Evolutionary conservation across 1,284 basidiomycete species (phyloP).

Genomic region (Ceratobasidium papillatum): DNA sequence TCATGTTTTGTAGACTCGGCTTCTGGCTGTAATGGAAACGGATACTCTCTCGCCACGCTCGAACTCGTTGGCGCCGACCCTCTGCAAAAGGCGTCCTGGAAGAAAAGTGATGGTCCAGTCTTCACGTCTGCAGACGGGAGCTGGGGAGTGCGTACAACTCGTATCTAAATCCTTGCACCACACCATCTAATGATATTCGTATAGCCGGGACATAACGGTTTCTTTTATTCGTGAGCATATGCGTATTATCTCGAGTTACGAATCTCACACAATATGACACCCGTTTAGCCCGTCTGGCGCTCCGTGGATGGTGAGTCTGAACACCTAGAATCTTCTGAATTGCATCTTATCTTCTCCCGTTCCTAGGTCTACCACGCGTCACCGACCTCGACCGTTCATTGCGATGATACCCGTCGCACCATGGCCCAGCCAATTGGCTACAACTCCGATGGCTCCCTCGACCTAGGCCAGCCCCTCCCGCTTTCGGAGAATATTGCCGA

Average conservation of each 20-base stretch:
- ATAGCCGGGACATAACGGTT: conserved; percentile 22
- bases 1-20: conserved; percentile 15
- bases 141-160: neutral
- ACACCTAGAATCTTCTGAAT: too few relatives aligned
- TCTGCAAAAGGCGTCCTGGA: conserved; percentile 2
- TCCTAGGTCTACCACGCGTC: conserved; percentile 38
- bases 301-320: neutral
- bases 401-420: conserved; percentile 39
- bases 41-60: conserved; percentile 37
- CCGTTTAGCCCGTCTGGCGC: neutral
- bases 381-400: conserved; percentile 15
- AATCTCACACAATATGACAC: too few relatives aligned
- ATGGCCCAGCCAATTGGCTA: conserved; percentile 34
- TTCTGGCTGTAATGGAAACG: conserved; percentile 23
- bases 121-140: conserved; percentile 6
- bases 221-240: conserved; percentile 22
- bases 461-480: conserved; percentile 30
- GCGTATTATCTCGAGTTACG: too few relatives aligned
- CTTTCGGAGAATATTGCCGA: conserved; percentile 37
- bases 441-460: conserved; percentile 28
- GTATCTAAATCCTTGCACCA: neutral
- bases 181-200: neutral
- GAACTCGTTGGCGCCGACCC: neutral
- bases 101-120: conserved; percentile 5
- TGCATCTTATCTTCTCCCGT: too few relatives aligned